Base-by-base conservation (phyloP, 495 filamentous ascomycete genomes). In the Penicillium soppii region DNA sequence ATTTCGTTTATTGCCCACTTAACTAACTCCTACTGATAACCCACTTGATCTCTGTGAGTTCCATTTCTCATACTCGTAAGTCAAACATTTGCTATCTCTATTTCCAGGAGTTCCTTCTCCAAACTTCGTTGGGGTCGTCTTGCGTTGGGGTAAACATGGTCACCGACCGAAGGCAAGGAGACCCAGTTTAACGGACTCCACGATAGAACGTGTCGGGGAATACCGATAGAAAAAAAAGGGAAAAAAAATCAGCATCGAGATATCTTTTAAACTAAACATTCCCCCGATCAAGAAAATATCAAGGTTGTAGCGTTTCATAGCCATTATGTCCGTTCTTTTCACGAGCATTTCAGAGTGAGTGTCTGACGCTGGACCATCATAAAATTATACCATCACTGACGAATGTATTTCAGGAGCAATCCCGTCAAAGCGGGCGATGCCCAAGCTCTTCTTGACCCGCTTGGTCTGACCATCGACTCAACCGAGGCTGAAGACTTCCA, bases 331-430 rank as follows among this genome's bases (percentile, higher is more conserved):
- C 26, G 66, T 69, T 26, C 52, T 69, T 22, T 65, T 66, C 41
- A 69, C 66, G 5, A 63, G 54, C 20, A 67, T 69, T 40, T 69
- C 66, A 20, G 54, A 55, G 66, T 69, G 47, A 53, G 62, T 53
- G n/a, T n/a, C n/a, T n/a, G n/a, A n/a, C n/a, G n/a, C n/a, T n/a
- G n/a, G n/a, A n/a, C n/a, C n/a, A n/a, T n/a, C n/a, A n/a, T n/a
- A 7, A 36, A 12, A 38, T 22, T 19, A 19, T 10, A 30, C 9
- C 5, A 35, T 30, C 19, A 2, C 5, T 9, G 2, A 26, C 15
- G 15, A 41, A 39, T 37, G 9, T 7, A 1, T 7, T 30, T 13
- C 9, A 68, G 64, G 23, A 47, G 50, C 13, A 70, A 68, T 37
- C 65, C 65, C 7, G 60, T 70, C 13, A 66, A 66, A 17, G 46